Base-by-base conservation (phyloP, 2,329 filamentous ascomycete genomes). In the Trichoderma atrobrunneum region DNA sequence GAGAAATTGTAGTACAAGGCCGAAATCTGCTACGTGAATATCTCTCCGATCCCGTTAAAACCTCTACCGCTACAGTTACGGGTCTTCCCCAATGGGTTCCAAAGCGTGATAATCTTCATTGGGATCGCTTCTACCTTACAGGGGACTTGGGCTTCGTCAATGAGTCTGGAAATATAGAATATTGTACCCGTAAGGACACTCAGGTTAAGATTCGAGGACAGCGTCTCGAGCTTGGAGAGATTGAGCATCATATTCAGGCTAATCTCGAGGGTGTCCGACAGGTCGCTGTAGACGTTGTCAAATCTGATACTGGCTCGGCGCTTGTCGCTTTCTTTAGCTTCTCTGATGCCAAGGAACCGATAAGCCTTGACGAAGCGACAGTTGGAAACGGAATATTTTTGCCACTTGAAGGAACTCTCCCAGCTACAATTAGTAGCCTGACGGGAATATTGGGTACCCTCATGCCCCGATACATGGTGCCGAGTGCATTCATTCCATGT, bases 151-250 rank as follows among this genome's bases (percentile, higher is more conserved):
- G 64, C 6, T 72, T 68, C 21, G 64, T 70, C 11, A 73, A 74
- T 5, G 65, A 74, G 5, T 62, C 65, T 18, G 75, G 75, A 5
- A 64, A 72, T 5, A 54, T 77, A 16, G 68, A 76, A n/a, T 76
- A 70, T 36, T 61, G 73, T 28, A 68, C 74, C 18, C 75, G 76
- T 7, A 75, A 73, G 26, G 76, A 77, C 32, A 74, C 70, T 1
- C 76, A 78, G 48, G 71, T 77, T 24, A 78, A 77, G 60, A 74
- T 77, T 24, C 68, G 75, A 21, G 76, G 76, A 1, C 72, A 68
- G 10, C 74, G 76, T 11, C 71, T 77, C 28, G 76, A 77, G 43
- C 67, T 76, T 21, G 71, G 67, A 36, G 74, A 76, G 34, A 67
- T 76, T 48, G 71, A 75, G n/a, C 60, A 76, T 24, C 48, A 70